Base-by-base conservation (phyloP, 441 rosid species). In the Adansonia gregorii region DNA sequence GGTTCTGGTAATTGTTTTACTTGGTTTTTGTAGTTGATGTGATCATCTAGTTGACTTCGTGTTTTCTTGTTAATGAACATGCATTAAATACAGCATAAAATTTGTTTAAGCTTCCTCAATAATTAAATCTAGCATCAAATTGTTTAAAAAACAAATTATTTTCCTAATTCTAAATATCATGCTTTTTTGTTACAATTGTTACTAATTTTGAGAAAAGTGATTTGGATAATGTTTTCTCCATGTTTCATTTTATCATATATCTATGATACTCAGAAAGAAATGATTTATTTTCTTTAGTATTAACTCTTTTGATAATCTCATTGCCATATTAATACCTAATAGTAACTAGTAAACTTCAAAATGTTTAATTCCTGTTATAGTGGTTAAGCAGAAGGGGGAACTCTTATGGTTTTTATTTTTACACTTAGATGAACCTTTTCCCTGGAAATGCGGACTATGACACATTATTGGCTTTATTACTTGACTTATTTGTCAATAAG, bases 1-100 rank as follows among this genome's bases (percentile, higher is more conserved):
- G 11, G 51, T 35, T 35, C 6, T 54, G 61, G 14, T 15, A 24
- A 54, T n/a, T 2, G 17, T 67, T 72, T 39, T 56, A 31, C 45
- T 22, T 74, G 54, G 24, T 76, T 65, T 5, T 35, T 65, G 14
- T 45, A 10, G 68, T 60, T 61, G 55, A n/a, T 60, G 49, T 27
- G 54, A 45, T 67, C 35, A 11, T 19, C 45, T 19, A 11, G 10
- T 4, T 45, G 72, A 67, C 54, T 45, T 19, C 2, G 11, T 65
- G 27, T 41, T 66, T 43, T 19, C 3, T 43, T 17, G 15, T 9
- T 45, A 17, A 45, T n/a, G 24, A 41, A 66, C 2, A 39, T 17
- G 27, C 70, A n/a, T 66, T 65, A 39, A 41, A 41, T 9, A 19
- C 2, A 66, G 51, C 41, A 66, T 24, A 67, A 41, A 66, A 8